phyloP scores from a whole-genome alignment of 768 basidiomycete genomes.

The Lanmaoa rubissima region DNA sequence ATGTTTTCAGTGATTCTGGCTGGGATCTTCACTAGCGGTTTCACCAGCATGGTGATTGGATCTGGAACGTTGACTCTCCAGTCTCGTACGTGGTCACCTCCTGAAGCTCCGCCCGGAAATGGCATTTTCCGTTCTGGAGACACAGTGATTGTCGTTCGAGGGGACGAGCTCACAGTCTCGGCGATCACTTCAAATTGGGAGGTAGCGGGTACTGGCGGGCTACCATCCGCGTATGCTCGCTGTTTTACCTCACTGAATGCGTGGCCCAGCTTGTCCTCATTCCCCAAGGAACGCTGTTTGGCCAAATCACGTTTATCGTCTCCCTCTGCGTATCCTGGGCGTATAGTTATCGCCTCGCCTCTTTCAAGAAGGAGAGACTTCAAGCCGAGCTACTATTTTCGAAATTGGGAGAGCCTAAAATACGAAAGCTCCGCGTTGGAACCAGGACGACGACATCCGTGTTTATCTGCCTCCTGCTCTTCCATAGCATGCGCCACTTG shows the following conservation, averaged over 20 bases:
- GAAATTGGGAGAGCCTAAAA: not conserved
- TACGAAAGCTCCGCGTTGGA: not conserved
- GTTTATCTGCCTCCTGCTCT: no score
- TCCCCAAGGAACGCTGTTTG: not conserved
- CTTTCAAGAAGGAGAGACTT: not conserved
- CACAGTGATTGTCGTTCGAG: not conserved
- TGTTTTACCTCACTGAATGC: not conserved
- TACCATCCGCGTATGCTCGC: not conserved
- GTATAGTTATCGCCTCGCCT: not conserved
- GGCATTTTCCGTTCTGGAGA: not conserved
- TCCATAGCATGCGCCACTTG: not conserved
- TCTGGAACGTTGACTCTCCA: not conserved
- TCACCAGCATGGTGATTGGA: not conserved
- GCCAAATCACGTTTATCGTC: not conserved
- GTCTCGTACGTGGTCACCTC: not conserved
- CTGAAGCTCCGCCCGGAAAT: not conserved
- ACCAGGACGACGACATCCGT: no score
- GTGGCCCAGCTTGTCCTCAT: not conserved
- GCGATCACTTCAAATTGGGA: not conserved
- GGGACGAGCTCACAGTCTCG: not conserved
- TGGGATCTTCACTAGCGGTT: not conserved
- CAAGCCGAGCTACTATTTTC: not conserved
- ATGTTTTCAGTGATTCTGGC: not conserved
- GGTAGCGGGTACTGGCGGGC: not conserved
- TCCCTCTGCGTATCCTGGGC: not conserved